These are phyloP conservation scores for Incumbomyces lentus DNA, from an alignment of 2,329 filamentous ascomycete species.

Conservation along the genomic window DNA sequence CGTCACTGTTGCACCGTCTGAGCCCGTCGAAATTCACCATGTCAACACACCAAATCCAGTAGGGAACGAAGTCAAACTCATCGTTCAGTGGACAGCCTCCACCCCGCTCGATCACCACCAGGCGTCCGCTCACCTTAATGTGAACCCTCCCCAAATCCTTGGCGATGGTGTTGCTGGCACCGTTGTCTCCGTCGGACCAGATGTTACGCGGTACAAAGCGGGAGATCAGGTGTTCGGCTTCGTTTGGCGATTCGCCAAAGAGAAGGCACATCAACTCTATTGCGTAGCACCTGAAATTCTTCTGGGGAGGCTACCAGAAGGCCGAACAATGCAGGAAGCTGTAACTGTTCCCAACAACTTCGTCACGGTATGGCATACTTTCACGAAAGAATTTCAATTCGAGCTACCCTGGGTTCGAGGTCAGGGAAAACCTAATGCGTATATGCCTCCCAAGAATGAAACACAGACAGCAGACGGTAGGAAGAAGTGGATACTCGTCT, in stretches of 20 bases:
- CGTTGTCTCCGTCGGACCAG: constrained; percentile 41
- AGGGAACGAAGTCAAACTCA: constrained; percentile 42
- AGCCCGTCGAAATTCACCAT: constrained; percentile 26
- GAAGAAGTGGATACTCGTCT: constrained; percentile 24
- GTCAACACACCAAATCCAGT: constrained; percentile 27
- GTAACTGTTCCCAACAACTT: constrained; percentile 48
- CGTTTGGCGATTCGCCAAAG: constrained; percentile 36
- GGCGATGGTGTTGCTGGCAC: constrained; percentile 45
- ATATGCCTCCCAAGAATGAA: constrained; percentile 20
- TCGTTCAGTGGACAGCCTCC: constrained; percentile 49
- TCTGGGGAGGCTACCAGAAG: constrained; percentile 37
- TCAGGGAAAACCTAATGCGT: constrained; percentile 30
- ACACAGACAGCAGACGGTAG: constrained; percentile 21
- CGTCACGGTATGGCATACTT: constrained; percentile 49
- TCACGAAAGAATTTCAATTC: constrained; percentile 42
- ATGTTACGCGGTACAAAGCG: constrained; percentile 34
- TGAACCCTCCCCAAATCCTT: constrained; percentile 40
- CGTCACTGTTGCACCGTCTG: constrained; percentile 30
- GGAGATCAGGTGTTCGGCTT: constrained; percentile 51
- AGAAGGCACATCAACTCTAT: constrained; percentile 48
- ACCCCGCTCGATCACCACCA: constrained; percentile 53
- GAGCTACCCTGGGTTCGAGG: constrained; percentile 45
- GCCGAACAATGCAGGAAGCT: constrained; percentile 35
- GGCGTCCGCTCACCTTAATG: constrained; percentile 48
- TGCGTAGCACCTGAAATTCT: constrained; percentile 43